Conservation (phyloP, 164 flowering plant species). For the Chimonanthus praecox region DNA sequence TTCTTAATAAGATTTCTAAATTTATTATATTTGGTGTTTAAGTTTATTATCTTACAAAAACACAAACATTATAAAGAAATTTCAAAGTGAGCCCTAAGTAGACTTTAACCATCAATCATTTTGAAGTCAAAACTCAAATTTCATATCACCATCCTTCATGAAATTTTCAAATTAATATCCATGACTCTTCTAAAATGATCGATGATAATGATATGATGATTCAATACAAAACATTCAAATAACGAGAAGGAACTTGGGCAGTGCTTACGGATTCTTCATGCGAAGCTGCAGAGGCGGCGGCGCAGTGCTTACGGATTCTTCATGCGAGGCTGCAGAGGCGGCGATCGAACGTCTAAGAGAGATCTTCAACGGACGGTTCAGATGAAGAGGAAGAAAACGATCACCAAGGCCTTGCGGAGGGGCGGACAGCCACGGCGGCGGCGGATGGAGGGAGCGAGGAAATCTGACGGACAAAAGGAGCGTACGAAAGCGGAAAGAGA, state of each 20-base stretch:
- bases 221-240: not conserved
- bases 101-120: no score
- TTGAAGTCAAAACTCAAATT: no score
- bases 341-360: not conserved
- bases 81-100: no score
- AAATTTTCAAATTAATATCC: no score
- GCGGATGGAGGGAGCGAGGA: not conserved
- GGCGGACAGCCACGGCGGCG: not conserved
- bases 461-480: conserved; percentile 5
- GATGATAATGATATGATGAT: not conserved
- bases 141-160: no score
- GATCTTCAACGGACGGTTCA: not conserved
- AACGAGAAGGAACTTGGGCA: not conserved
- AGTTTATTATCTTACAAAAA: no score
- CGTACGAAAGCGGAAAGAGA: conserved; percentile 8
- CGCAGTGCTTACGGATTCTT: not conserved
- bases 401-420: not conserved
- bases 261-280: conserved; percentile 2
- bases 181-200: no score
- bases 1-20: no score
- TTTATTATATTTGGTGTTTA: no score
- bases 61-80: no score
- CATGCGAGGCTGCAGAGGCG: not conserved
- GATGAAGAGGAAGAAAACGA: not conserved
- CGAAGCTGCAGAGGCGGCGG: not conserved